Percentiles rank a stretch among this genome's conserved stretches.
Evolutionary conservation across 2,329 filamentous ascomycete species (phyloP).

Genomic region (Fusarium drepaniforme): DNA sequence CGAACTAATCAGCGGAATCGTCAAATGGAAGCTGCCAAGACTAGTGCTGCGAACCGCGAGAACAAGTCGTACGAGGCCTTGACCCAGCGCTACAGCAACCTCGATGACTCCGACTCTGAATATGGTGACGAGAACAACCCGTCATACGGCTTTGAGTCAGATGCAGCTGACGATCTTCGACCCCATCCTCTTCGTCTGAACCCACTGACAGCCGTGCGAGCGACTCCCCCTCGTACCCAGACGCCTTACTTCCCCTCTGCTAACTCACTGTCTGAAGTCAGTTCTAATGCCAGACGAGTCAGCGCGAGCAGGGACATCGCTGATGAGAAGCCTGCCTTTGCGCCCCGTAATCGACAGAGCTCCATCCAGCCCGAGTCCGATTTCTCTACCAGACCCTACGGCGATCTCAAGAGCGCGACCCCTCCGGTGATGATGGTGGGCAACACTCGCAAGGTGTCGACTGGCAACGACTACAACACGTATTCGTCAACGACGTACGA

Average conservation of each 20-base stretch:
- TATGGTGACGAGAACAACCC: constrained; percentile 53
- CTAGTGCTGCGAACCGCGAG: constrained; percentile 47
- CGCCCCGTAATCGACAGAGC: constrained; percentile 49
- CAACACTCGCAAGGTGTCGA: constrained; percentile 65
- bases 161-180: constrained; percentile 47
- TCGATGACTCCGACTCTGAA: constrained; percentile 56
- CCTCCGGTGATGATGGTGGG: constrained; percentile 68
- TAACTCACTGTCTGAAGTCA: constrained; percentile 59
- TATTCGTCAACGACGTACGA: constrained; percentile 50
- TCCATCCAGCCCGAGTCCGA: constrained; percentile 62
- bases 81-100: constrained; percentile 58
- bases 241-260: constrained; percentile 38
- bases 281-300: constrained; percentile 57
- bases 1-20: constrained; percentile 67
- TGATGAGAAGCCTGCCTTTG: constrained; percentile 50
- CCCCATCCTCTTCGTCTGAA: constrained; percentile 68
- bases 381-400: constrained; percentile 70
- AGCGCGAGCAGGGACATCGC: constrained; percentile 60
- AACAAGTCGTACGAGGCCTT: constrained; percentile 61
- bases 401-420: constrained; percentile 65
- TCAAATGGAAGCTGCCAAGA: constrained; percentile 53
- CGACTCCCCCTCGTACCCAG: constrained; percentile 32
- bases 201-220: constrained; percentile 48
- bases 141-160: constrained; percentile 44
- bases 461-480: constrained; percentile 67